phyloP scores from a whole-genome alignment of 768 basidiomycete genomes.

The Lyophyllum semitale region DNA sequence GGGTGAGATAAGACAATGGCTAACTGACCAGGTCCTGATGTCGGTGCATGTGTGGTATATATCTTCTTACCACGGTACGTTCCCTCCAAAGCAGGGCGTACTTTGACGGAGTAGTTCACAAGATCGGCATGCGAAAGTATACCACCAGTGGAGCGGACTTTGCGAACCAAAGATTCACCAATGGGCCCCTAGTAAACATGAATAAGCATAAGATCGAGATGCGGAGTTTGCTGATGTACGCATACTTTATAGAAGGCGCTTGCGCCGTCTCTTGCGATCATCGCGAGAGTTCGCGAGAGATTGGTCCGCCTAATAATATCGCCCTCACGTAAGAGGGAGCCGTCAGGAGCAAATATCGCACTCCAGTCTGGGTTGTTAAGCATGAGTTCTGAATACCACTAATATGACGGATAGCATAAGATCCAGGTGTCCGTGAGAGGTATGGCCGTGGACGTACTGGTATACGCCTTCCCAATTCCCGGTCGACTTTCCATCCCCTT shows the following conservation, averaged over 20 bases:
- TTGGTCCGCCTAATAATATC: conserved; percentile 72
- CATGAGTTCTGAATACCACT: conserved; percentile 59
- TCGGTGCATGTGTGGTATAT: conserved; percentile 85
- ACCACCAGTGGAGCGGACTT: conserved; percentile 73
- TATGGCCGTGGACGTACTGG: conserved; percentile 43
- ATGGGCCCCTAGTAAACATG: conserved; percentile 61
- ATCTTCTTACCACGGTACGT: conserved; percentile 77
- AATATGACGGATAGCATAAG: neutral
- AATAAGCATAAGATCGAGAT: conserved; percentile 11
- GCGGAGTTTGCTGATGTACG: conserved; percentile 13
- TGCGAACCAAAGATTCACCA: conserved; percentile 75
- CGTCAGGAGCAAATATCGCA: conserved; percentile 80
- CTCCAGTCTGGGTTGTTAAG: conserved; percentile 72
- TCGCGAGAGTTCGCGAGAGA: conserved; percentile 73
- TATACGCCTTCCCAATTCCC: conserved; percentile 75
- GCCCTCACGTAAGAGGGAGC: conserved; percentile 70
- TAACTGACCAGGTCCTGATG: conserved; percentile 69
- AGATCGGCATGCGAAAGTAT: conserved; percentile 79
- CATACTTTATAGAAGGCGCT: conserved; percentile 80
- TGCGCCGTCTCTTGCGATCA: conserved; percentile 75
- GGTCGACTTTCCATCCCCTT: conserved; percentile 75
- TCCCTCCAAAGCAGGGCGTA: conserved; percentile 74
- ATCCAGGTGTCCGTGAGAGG: neutral
- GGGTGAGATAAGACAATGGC: neutral
- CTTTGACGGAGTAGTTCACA: conserved; percentile 64